phyloP scores from a whole-genome alignment of 306 rosid species.

The Trifolium subterraneum region DNA sequence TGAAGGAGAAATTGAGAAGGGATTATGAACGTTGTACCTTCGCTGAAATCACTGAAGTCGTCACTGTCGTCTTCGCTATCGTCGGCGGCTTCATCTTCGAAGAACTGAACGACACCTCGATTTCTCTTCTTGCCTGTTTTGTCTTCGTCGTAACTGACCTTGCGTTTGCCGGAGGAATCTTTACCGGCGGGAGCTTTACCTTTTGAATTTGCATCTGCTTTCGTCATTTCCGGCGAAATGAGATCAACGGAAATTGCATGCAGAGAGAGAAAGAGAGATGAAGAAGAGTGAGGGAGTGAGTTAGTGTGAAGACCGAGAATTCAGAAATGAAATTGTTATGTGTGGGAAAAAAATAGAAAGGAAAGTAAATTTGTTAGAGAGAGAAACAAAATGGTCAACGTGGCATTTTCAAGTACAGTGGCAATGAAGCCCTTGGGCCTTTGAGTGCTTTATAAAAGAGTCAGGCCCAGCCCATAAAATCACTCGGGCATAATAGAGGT shows the following conservation, averaged over 20 bases:
- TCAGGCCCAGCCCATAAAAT: not conserved
- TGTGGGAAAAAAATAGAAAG: not conserved
- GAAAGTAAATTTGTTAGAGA: not conserved
- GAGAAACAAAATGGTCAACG: not conserved
- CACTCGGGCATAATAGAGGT: not conserved
- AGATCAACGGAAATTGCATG: conserved; percentile 41
- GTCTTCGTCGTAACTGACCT: conserved; percentile 50
- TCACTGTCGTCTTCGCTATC: conserved; percentile 50
- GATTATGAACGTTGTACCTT: conserved; percentile 45
- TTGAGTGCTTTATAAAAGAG: not conserved
- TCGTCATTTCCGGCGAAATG: conserved; percentile 50
- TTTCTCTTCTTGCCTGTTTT: conserved; percentile 58
- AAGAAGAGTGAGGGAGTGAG: not conserved
- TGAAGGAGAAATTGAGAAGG: not conserved
- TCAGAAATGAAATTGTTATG: not conserved
- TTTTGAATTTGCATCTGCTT: conserved; percentile 42
- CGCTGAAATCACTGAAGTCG: conserved; percentile 51
- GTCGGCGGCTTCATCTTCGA: conserved; percentile 64
- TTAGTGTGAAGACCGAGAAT: not conserved
- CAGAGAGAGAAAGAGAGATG: conserved; percentile 1
- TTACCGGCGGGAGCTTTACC: conserved; percentile 75
- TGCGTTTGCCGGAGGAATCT: conserved; percentile 52
- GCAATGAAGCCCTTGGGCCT: not conserved
- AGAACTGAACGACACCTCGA: conserved; percentile 66
- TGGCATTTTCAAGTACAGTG: not conserved